Evolutionary conservation across 2,329 filamentous ascomycete genomes (phyloP).

Genomic region (Claviceps pazoutovae): DNA sequence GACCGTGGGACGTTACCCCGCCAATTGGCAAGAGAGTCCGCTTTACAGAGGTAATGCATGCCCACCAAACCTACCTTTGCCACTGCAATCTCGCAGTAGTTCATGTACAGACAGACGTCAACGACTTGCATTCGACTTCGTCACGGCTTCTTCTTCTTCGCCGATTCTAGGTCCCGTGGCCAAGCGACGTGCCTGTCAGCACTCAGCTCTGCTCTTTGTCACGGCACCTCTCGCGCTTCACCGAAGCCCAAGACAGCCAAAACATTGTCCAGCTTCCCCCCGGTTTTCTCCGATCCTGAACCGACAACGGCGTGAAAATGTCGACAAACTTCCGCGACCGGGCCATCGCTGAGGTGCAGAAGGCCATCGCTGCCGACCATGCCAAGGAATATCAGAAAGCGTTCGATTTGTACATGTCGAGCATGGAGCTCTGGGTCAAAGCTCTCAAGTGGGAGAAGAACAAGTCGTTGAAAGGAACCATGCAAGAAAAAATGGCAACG

Average conservation of each 20-base stretch:
- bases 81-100: neutral
- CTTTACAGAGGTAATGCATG: neutral
- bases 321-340: slow-evolving; percentile 94
- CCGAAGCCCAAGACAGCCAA: neutral
- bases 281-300: neutral
- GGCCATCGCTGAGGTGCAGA: slow-evolving; percentile 92
- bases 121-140: neutral
- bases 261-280: neutral
- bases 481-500: slow-evolving; percentile 83
- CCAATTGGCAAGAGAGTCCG: slow-evolving; percentile 15
- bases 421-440: slow-evolving; percentile 96
- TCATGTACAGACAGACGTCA: neutral
- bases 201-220: neutral
- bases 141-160: neutral
- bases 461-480: slow-evolving; percentile 91
- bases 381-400: slow-evolving; percentile 94
- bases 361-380: slow-evolving; percentile 93
- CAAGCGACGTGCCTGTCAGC: slow-evolving; percentile 1
- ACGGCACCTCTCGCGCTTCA: neutral
- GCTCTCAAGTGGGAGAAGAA: slow-evolving; percentile 99
- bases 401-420: slow-evolving; percentile 89
- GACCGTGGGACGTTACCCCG: slow-evolving; percentile 21
- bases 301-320: slow-evolving; percentile 40
- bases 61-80: neutral
- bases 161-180: neutral